Percentiles rank a stretch among this genome's conserved stretches.
Conservation (phyloP, 306 rosid genomes). For the Carpinus viminea region DNA sequence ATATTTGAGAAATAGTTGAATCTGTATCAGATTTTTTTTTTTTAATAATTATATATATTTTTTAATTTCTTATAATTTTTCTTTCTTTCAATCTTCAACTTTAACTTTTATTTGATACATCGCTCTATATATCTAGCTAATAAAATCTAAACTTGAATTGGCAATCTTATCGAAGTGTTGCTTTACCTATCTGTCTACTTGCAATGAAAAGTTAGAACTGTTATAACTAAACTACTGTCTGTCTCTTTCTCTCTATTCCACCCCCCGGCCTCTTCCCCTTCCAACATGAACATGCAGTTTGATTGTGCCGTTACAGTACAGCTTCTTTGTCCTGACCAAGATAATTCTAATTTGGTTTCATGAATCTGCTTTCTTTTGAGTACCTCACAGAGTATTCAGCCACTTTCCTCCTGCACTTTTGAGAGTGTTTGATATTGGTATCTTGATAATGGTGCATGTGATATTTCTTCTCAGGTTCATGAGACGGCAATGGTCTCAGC, state of each 20-base stretch:
- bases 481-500: conserved; percentile 99
- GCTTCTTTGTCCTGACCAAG: background rate
- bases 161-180: background rate
- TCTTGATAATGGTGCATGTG: conserved; percentile 17
- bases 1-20: background rate
- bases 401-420: background rate
- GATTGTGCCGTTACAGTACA: conserved; percentile 9
- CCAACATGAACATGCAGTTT: background rate
- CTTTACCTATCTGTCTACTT: background rate
- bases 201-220: background rate
- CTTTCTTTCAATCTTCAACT: background rate
- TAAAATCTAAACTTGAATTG: background rate
- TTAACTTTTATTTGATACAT: background rate
- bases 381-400: background rate
- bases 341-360: background rate
- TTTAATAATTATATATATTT: too few species aligned
- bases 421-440: conserved; percentile 21
- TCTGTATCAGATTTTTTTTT: background rate
- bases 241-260: background rate
- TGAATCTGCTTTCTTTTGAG: conserved; percentile 4
- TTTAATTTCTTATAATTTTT: too few species aligned
- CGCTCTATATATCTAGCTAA: background rate
- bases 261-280: background rate
- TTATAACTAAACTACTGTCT: background rate
- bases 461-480: conserved; percentile 65